Conservation (phyloP, 2,329 filamentous ascomycete species). For the Fusarium sp. region DNA sequence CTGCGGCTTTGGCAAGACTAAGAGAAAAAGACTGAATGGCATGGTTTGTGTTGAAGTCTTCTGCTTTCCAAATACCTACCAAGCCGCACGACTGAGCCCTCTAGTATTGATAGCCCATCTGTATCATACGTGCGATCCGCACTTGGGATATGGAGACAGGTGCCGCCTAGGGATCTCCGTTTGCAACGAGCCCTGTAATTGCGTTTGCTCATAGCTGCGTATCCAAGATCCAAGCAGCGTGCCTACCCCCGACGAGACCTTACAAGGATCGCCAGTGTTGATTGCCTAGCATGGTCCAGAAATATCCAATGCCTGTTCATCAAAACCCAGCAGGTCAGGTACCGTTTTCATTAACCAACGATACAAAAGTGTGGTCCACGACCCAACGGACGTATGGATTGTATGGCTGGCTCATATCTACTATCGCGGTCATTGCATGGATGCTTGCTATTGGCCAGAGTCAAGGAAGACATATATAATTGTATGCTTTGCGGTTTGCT, state of each 20-base stretch:
- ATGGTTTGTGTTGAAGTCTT: background rate
- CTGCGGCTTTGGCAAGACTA: constrained; percentile 71
- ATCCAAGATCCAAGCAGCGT: background rate
- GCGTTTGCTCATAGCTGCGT: no score
- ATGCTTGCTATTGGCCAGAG: background rate
- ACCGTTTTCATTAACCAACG: no score
- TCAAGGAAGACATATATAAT: background rate
- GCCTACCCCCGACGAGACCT: background rate
- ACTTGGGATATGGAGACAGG: no score
- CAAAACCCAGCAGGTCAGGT: background rate
- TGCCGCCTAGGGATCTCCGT: no score
- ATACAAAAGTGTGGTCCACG: no score
- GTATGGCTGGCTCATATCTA: background rate
- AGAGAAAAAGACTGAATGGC: constrained; percentile 56
- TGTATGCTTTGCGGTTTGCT: no score
- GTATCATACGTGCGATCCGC: no score
- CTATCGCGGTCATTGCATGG: background rate
- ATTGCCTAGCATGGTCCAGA: background rate
- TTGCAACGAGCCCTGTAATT: no score
- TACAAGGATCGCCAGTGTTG: background rate
- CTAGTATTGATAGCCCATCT: background rate
- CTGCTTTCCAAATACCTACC: background rate
- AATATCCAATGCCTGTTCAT: background rate
- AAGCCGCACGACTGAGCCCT: background rate
- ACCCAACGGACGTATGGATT: background rate